These are phyloP conservation scores for Exophiala bonariae DNA, from an alignment of 2,329 filamentous ascomycete species.

Conservation along the genomic window DNA sequence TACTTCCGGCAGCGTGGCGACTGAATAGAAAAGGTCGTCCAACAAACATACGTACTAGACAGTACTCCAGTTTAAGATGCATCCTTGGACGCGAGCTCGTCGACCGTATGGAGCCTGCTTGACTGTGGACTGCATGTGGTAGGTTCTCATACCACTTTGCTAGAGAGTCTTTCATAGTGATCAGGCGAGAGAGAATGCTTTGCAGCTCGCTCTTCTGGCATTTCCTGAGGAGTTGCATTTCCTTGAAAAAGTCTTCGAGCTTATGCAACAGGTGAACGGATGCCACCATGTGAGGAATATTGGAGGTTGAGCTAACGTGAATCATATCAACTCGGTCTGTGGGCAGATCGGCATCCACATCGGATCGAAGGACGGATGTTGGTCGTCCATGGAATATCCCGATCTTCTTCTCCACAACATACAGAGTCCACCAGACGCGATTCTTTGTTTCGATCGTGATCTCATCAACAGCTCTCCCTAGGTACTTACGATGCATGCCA, in stretches of 20 bases:
- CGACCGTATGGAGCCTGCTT: not conserved
- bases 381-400: constrained; percentile 55
- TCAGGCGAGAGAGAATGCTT: not conserved
- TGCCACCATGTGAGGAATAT: constrained; percentile 40
- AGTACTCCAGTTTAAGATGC: constrained; percentile 44
- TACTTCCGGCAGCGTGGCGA: not conserved
- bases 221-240: constrained; percentile 23
- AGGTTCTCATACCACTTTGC: constrained; percentile 18
- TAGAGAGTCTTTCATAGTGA: not conserved
- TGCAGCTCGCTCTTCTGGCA: constrained; percentile 17
- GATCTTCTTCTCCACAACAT: constrained; percentile 53
- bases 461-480: constrained; percentile 40
- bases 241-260: constrained; percentile 27
- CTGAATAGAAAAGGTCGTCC: constrained; percentile 50
- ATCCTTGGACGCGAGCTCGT: constrained; percentile 18
- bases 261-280: constrained; percentile 24
- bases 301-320: constrained; percentile 31
- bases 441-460: constrained; percentile 49
- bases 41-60: constrained; percentile 50
- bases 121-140: constrained; percentile 2
- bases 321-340: constrained; percentile 14
- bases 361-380: constrained; percentile 48
- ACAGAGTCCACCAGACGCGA: constrained; percentile 55
- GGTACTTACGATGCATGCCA: constrained; percentile 54
- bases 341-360: constrained; percentile 51